These are phyloP conservation scores for Vitis vinifera DNA, from an alignment of 164 flowering plant species.

Conservation along the genomic window ASM3070453v1 NC_081809.1:364501-365000, in stretches of 20 bases:
- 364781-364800: too few relatives aligned
- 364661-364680: slow-evolving; percentile 64
- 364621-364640: slow-evolving; percentile 45
- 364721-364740: slow-evolving; percentile 61
- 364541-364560: slow-evolving; percentile 56
- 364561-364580: slow-evolving; percentile 67
- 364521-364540: slow-evolving; percentile 58
- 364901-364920: slow-evolving; percentile 31
- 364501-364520: slow-evolving; percentile 48
- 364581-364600: slow-evolving; percentile 52
- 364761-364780: too few relatives aligned
- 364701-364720: slow-evolving; percentile 63
- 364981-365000: slow-evolving; percentile 27
- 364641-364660: slow-evolving; percentile 43
- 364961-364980: slow-evolving; percentile 33
- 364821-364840: slow-evolving; percentile 39
- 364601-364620: slow-evolving; percentile 49
- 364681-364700: slow-evolving; percentile 48
- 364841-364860: slow-evolving; percentile 45
- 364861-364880: slow-evolving; percentile 31
- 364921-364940: slow-evolving; percentile 11
- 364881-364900: slow-evolving; percentile 33
- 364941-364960: slow-evolving; percentile 43
- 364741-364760: too few relatives aligned
- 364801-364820: slow-evolving; percentile 17